A percentile compares a stretch with the other conserved stretches of the same genome.
Conservation (phyloP, 805 yeast genomes). For the Candida arabinofermentans region DNA sequence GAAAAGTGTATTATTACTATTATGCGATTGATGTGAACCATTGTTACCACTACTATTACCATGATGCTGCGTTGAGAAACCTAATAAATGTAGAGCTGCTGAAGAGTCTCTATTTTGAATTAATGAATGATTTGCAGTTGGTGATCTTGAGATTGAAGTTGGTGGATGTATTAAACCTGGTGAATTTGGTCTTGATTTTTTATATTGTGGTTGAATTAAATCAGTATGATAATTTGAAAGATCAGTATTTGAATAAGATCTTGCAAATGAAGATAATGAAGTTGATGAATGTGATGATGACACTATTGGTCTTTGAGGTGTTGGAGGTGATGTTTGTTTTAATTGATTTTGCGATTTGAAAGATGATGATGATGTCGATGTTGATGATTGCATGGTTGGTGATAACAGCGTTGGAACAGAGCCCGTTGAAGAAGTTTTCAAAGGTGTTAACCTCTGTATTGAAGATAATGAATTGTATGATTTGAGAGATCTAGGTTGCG, state of each 20-base stretch:
- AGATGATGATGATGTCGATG: neutral
- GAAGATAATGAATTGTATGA: slow-evolving; percentile 38
- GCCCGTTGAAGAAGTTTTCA: slow-evolving; percentile 19
- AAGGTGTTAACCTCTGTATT: slow-evolving; percentile 44
- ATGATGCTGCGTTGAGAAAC: slow-evolving; percentile 17
- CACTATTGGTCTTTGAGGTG: slow-evolving; percentile 1
- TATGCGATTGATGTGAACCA: neutral
- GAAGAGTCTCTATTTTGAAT: slow-evolving; percentile 24
- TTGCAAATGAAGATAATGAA: slow-evolving; percentile 11
- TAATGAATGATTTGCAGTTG: slow-evolving; percentile 18
- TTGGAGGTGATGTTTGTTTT: slow-evolving; percentile 2
- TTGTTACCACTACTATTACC: slow-evolving; percentile 2
- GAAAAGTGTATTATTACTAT: slow-evolving; percentile 1
- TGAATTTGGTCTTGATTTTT: slow-evolving; percentile 48
- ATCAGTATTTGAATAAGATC: slow-evolving; percentile 40
- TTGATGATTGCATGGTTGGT: neutral
- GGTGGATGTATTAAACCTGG: slow-evolving; percentile 30
- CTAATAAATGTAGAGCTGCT: slow-evolving; percentile 28
- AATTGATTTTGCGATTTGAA: neutral
- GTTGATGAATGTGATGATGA: slow-evolving; percentile 13
- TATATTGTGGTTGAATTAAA: slow-evolving; percentile 35
- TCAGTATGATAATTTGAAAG: slow-evolving; percentile 19
- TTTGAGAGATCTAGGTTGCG: slow-evolving; percentile 25
- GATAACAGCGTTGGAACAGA: slow-evolving; percentile 8
- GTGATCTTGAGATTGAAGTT: slow-evolving; percentile 18